Percentiles rank a stretch among this genome's conserved stretches.
These are phyloP conservation scores for Ciborinia camelliae DNA, from an alignment of 2,329 filamentous ascomycete genomes.

Conservation along the genomic window DNA sequence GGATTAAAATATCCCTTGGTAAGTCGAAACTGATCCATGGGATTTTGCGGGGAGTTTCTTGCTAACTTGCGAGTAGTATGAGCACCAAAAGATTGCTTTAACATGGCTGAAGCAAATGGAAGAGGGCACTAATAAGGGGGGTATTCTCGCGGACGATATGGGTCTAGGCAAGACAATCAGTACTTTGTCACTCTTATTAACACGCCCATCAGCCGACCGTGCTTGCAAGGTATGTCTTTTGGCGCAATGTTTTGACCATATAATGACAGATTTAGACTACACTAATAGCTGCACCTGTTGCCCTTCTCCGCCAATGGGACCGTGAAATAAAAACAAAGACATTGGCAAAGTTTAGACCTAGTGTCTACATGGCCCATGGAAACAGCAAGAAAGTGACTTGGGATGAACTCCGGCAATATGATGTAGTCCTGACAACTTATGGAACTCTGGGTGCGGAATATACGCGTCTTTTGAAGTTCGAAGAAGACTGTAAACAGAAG, in stretches of 20 bases:
- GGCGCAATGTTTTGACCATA: neutral
- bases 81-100: conserved; percentile 76
- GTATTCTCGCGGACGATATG: conserved; percentile 79
- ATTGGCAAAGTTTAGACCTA: conserved; percentile 55
- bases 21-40: neutral
- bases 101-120: conserved; percentile 76
- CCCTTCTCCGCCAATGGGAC: conserved; percentile 80
- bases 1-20: conserved; percentile 62
- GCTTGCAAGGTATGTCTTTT: conserved; percentile 36
- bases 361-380: conserved; percentile 67
- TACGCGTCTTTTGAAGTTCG: conserved; percentile 56
- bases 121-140: conserved; percentile 66
- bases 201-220: conserved; percentile 54
- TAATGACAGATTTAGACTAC: conserved; percentile 55
- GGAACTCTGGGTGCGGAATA: conserved; percentile 66
- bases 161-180: conserved; percentile 83
- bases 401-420: conserved; percentile 59
- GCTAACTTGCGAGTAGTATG: conserved; percentile 47
- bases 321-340: conserved; percentile 73
- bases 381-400: conserved; percentile 55
- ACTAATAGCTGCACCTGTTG: conserved; percentile 78
- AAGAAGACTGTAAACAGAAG: conserved; percentile 31
- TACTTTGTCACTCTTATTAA: conserved; percentile 63
- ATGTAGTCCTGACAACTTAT: conserved; percentile 77
- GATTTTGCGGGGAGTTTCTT: neutral